Evolutionary conservation across 768 basidiomycete genomes (phyloP), one percentile per base, ranked within the genome.

Genomic region (Ramaria sp.): DNA sequence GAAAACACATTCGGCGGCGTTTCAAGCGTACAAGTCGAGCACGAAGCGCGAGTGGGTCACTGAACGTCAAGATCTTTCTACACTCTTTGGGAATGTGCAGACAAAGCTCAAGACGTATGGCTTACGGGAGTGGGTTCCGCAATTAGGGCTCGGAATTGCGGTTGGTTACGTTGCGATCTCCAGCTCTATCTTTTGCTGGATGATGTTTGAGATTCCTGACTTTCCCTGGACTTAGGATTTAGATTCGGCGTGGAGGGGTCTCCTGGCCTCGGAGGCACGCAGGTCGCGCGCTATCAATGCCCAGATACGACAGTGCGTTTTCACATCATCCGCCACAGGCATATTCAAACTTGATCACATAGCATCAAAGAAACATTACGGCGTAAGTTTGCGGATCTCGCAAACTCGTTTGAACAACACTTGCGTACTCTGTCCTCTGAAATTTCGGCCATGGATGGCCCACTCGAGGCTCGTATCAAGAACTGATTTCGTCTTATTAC

Each of bases 61-160:
- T 7, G 94, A 98, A 67, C 81, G 85, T 63, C 87, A 91, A 64
- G 93, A 94, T 56, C 71, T 96, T 9, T 79, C 82, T 8, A 88
- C 87, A 1, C 76, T 97, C 13, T 89, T 97, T 59, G 84, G 88
- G 3, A 95, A 96, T 63, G 83, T 99, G 27, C 89, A 93, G 66
- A 95, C 91, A 0, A 97, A 98, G 68, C 71, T 98, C 54, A 79
- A 77, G 67, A 98, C 94, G 22, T 98, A 98, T 70, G 81, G 84
- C 9, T 65, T 99, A 60, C 74, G 81, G 56, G 82, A 88, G 62
- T 98, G 94, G 66, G 74, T 83, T 22, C 93, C 96, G 12, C 80
- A 83, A 1, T 64, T 68, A 3, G 92, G 88, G 2, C 69, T 92
- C 18, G 70, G 81, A 22, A 73, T 84, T 28, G 70, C 74, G 34